Percentiles rank a stretch among this genome's conserved stretches.
phyloP scores from a whole-genome alignment of 805 yeast genomes.

The Metschnikowia colocasiae region DNA sequence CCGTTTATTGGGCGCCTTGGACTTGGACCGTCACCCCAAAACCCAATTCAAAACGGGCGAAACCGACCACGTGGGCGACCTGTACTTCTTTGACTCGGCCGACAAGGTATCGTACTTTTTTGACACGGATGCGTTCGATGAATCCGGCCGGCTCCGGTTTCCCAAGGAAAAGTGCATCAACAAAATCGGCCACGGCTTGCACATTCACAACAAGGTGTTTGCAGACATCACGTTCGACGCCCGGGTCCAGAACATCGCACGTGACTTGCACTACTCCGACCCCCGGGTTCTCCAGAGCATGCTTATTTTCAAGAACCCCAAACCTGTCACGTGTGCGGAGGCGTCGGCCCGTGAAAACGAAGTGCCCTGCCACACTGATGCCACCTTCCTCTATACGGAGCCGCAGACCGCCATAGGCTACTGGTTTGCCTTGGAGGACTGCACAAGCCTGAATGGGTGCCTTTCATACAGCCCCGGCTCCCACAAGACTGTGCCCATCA shows the following conservation, averaged over 20 bases:
- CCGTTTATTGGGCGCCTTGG: constrained; percentile 45
- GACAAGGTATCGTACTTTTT: constrained; percentile 68
- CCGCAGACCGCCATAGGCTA: constrained; percentile 74
- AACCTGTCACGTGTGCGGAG: constrained; percentile 5
- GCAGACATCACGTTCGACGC: constrained; percentile 47
- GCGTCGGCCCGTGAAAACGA: constrained; percentile 39
- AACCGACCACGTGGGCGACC: constrained; percentile 65
- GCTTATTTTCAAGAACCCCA: constrained; percentile 75
- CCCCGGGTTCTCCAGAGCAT: constrained; percentile 75
- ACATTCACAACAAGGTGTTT: constrained; percentile 51
- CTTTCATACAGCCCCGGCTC: constrained; percentile 67
- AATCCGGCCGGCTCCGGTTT: constrained; percentile 46
- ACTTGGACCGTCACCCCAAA: constrained; percentile 56
- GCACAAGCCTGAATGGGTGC: constrained; percentile 65
- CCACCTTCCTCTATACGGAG: constrained; percentile 63
- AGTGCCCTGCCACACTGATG: constrained; percentile 79
- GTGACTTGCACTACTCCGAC: constrained; percentile 50
- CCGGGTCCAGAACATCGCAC: constrained; percentile 49
- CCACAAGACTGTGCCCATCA: constrained; percentile 54
- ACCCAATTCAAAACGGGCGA: constrained; percentile 65
- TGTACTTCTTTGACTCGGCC: constrained; percentile 64
- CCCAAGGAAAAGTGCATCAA: constrained; percentile 60
- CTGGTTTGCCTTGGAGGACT: constrained; percentile 79
- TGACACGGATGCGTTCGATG: constrained; percentile 65
- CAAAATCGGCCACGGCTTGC: constrained; percentile 78